phyloP scores from a whole-genome alignment of 495 filamentous ascomycete species.

The Haplographium delicatum region DNA sequence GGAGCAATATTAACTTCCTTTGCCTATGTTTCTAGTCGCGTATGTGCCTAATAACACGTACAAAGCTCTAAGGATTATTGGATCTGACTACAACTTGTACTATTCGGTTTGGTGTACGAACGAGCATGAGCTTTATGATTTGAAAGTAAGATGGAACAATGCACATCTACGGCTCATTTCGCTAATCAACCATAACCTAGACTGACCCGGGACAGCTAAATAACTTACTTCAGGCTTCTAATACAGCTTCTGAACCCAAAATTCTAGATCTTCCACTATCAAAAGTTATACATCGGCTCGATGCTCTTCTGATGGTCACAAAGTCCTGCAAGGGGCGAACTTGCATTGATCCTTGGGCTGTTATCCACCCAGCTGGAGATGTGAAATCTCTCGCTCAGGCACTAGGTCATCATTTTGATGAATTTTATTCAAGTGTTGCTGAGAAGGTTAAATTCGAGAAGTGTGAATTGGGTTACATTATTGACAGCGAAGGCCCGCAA shows the following conservation, averaged over 20 bases:
- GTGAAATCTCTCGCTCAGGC: slow-evolving; percentile 30
- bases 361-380: slow-evolving; percentile 42
- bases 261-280: slow-evolving; percentile 20
- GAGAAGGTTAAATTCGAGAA: slow-evolving; percentile 38
- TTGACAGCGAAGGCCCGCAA: slow-evolving; percentile 52
- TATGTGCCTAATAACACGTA: slow-evolving; percentile 47
- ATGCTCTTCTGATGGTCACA: slow-evolving; percentile 52
- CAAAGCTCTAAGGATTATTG: slow-evolving; percentile 50
- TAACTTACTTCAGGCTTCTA: slow-evolving; percentile 39
- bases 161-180: not conserved
- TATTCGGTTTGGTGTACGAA: slow-evolving; percentile 60
- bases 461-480: slow-evolving; percentile 51
- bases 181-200: slow-evolving; percentile 14
- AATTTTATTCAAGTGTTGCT: slow-evolving; percentile 39
- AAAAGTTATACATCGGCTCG: slow-evolving; percentile 41
- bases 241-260: not conserved
- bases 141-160: slow-evolving; percentile 42
- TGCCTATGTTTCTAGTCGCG: not conserved
- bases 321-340: slow-evolving; percentile 49
- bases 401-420: slow-evolving; percentile 38
- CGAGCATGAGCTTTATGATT: slow-evolving; percentile 56
- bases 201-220: slow-evolving; percentile 49
- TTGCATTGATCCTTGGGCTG: slow-evolving; percentile 51
- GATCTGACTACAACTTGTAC: slow-evolving; percentile 46
- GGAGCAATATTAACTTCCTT: slow-evolving; percentile 4